These are phyloP conservation scores for Chenopodium berlandieri DNA, from an alignment of 148 eudicot species.

Conservation along the genomic window DNA sequence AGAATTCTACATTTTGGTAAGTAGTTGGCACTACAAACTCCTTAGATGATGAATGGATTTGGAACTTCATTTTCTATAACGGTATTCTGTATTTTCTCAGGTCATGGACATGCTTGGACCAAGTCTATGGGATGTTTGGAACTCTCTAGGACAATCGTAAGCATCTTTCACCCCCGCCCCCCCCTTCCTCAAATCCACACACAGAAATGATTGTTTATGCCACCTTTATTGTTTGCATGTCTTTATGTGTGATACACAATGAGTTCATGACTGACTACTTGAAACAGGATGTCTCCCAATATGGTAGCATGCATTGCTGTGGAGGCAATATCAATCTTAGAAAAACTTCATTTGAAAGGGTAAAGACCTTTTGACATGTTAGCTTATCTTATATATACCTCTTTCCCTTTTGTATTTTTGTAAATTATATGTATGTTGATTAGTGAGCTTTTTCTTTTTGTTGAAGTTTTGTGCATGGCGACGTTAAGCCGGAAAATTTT, in stretches of 20 bases:
- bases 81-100: conserved; percentile 35
- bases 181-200: too few species aligned
- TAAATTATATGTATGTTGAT: not conserved
- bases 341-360: conserved; percentile 92
- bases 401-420: not conserved
- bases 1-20: conserved; percentile 88
- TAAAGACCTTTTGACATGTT: conserved; percentile 25
- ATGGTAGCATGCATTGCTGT: conserved; percentile 97
- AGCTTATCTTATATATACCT: not conserved
- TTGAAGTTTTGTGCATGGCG: conserved; percentile 90
- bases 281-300: conserved; percentile 80
- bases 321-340: conserved; percentile 90
- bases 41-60: not conserved
- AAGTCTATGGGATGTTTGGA: conserved; percentile 97
- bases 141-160: conserved; percentile 91
- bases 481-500: conserved; percentile 93
- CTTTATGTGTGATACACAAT: too few species aligned
- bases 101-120: conserved; percentile 98
- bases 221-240: too few species aligned
- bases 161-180: conserved; percentile 3
- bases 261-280: conserved; percentile 12
- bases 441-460: conserved; percentile 4
- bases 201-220: too few species aligned
- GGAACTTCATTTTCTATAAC: not conserved
- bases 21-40: conserved; percentile 1